phyloP scores from a whole-genome alignment of 2,329 filamentous ascomycete species.

The Fusarium tanahbumbuense region DNA sequence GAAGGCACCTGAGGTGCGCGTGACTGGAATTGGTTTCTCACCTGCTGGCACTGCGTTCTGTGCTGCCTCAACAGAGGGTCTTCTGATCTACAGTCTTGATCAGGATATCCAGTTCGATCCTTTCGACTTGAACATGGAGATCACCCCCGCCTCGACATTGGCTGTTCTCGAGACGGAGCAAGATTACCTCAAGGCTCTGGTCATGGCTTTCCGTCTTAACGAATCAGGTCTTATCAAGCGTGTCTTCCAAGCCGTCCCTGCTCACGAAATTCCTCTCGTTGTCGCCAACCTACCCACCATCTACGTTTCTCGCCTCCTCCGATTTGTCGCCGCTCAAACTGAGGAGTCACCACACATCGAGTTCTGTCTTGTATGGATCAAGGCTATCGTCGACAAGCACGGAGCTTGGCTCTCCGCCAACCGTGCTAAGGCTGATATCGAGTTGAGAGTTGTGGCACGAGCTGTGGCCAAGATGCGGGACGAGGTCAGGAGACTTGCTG shows the following conservation, averaged over 20 bases:
- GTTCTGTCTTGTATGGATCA: conserved; percentile 94
- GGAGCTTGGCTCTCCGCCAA: conserved; percentile 87
- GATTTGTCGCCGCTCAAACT: conserved; percentile 87
- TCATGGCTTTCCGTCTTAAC: conserved; percentile 98
- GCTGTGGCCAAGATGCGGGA: conserved; percentile 83
- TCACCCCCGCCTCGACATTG: conserved; percentile 89
- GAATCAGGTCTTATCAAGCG: conserved; percentile 82
- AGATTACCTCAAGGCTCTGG: conserved; percentile 89
- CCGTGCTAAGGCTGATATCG: conserved; percentile 81
- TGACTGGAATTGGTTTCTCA: conserved; percentile 86
- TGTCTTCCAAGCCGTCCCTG: conserved; percentile 86
- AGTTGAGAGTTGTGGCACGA: conserved; percentile 84
- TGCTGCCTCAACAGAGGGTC: conserved; percentile 91
- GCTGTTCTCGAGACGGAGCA: conserved; percentile 72
- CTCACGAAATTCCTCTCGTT: conserved; percentile 78
- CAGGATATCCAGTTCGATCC: conserved; percentile 88
- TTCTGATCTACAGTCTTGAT: conserved; percentile 94
- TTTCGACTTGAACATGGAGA: conserved; percentile 93
- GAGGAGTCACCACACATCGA: conserved; percentile 94
- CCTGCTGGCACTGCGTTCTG: conserved; percentile 92
- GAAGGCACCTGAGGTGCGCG: conserved; percentile 82
- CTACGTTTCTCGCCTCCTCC: conserved; percentile 85
- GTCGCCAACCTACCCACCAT: conserved; percentile 83
- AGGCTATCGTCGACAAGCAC: conserved; percentile 82
- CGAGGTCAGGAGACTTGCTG: conserved; percentile 83